phyloP scores from a whole-genome alignment of 2,329 filamentous ascomycete species.

The Curvularia hawaiiensis region DNA sequence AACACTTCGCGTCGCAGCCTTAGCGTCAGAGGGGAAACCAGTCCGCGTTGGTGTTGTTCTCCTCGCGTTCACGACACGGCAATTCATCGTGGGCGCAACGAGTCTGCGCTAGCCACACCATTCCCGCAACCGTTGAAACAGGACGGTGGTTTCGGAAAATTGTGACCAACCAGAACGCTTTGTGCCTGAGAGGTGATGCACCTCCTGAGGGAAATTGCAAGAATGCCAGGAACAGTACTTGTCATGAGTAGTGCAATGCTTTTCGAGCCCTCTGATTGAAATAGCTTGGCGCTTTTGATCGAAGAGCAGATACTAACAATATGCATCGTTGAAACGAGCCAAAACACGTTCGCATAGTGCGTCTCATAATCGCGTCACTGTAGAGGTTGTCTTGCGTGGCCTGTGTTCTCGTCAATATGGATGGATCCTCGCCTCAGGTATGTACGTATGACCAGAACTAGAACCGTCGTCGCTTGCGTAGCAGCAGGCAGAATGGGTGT shows the following conservation, averaged over 20 bases:
- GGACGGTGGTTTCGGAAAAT: constrained; percentile 17
- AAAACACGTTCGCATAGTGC: neutral
- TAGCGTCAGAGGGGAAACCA: neutral
- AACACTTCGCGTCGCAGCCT: constrained; percentile 10
- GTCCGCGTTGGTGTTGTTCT: constrained; percentile 5
- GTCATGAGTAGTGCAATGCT: neutral
- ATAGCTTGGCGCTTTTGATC: neutral
- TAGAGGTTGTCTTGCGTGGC: neutral
- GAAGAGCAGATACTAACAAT: neutral
- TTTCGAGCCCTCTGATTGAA: neutral
- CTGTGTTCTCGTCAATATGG: neutral
- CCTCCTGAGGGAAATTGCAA: neutral
- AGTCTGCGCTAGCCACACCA: constrained; percentile 13
- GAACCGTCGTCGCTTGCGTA: neutral
- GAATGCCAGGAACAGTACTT: constrained; percentile 5
- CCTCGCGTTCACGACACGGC: constrained; percentile 1
- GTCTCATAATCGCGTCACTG: no score
- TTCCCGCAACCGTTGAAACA: constrained; percentile 12
- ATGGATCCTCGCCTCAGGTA: neutral
- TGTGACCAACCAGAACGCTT: constrained; percentile 6
- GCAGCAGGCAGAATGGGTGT: neutral
- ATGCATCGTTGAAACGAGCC: neutral
- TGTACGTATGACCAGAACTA: neutral
- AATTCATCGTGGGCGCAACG: constrained; percentile 3
- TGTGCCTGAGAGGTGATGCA: constrained; percentile 3